phyloP scores from a whole-genome alignment of 73 alveolate species.

The Tetrahymena thermophila region DNA sequence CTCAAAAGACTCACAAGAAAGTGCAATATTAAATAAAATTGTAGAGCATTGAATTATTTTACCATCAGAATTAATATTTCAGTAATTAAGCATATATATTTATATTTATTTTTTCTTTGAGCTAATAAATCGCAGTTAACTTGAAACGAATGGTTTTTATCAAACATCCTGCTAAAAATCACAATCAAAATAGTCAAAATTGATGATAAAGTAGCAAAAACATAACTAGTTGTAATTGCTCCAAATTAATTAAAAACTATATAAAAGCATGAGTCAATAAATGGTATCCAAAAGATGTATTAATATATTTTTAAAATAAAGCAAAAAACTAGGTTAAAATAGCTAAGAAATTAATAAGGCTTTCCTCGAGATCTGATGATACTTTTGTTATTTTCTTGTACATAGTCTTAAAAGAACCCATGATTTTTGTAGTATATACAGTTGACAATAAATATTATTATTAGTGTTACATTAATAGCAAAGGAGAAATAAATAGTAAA shows the following conservation, averaged over 20 bases:
- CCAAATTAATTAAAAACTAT: neutral
- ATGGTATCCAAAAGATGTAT: neutral
- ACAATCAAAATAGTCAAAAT: neutral
- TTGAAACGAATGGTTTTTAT: neutral
- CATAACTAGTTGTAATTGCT: neutral
- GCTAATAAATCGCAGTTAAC: neutral
- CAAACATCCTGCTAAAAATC: neutral
- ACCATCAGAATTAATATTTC: neutral
- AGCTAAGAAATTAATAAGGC: neutral
- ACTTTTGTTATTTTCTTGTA: no score
- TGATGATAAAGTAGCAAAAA: neutral
- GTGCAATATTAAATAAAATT: neutral
- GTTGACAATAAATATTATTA: neutral
- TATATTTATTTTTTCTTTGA: neutral
- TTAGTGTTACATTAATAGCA: neutral
- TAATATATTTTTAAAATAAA: neutral
- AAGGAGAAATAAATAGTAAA: neutral
- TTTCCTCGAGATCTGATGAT: neutral
- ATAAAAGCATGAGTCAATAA: neutral
- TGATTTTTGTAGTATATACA: neutral
- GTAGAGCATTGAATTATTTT: neutral
- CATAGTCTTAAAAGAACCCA: neutral
- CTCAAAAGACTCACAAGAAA: neutral
- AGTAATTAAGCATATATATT: neutral
- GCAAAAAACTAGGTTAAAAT: neutral